Evolutionary conservation across 495 filamentous ascomycete genomes (phyloP).

Genomic region (Aspergillus campestris): DNA sequence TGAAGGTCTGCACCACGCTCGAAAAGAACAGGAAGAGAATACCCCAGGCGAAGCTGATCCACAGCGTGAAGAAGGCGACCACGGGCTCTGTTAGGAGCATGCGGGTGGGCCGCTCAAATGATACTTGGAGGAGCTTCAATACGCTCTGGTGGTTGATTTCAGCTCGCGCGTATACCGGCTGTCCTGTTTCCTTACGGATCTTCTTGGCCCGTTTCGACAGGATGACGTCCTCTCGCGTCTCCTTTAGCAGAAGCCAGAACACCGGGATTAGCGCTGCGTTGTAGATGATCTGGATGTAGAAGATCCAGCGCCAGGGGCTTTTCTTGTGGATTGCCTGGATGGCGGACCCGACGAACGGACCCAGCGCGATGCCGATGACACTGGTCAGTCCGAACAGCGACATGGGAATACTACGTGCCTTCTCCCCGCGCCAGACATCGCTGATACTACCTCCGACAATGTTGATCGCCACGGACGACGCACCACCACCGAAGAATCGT

Average conservation of each 20-base stretch:
- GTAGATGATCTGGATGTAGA: conserved; percentile 45
- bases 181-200: conserved; percentile 52
- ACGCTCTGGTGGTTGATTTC: conserved; percentile 22
- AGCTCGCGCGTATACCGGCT: conserved; percentile 25
- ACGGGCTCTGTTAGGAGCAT: conserved; percentile 48
- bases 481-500: conserved; percentile 42
- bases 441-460: conserved; percentile 40
- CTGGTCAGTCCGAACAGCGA: conserved; percentile 35
- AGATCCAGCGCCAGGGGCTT: conserved; percentile 44
- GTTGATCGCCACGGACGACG: conserved; percentile 38
- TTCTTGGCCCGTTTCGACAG: conserved; percentile 54
- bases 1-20: conserved; percentile 32
- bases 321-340: conserved; percentile 28
- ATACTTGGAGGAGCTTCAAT: conserved; percentile 18
- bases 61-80: conserved; percentile 43
- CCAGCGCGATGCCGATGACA: conserved; percentile 39
- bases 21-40: conserved; percentile 43
- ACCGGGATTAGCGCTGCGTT: conserved; percentile 34
- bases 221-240: conserved; percentile 41
- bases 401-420: conserved; percentile 36
- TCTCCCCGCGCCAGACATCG: conserved; percentile 34
- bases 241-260: conserved; percentile 34
- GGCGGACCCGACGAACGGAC: conserved; percentile 38
- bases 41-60: conserved; percentile 45
- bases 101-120: conserved; percentile 36